Conservation (phyloP, 257 asterid genomes). For the Orobanche coerulescens region DNA sequence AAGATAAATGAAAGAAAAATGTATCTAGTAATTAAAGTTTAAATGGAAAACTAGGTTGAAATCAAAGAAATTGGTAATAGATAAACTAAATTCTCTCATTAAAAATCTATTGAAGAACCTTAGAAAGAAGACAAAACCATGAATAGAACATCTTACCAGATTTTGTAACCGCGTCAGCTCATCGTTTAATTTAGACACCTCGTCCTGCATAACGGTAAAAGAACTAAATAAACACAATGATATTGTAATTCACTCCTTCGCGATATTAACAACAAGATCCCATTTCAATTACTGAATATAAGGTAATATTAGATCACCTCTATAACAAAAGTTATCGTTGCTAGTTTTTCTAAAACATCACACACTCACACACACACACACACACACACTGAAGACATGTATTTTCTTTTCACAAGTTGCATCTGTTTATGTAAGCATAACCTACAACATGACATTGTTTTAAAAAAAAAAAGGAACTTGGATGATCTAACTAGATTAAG, state of each 20-base stretch:
- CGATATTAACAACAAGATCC: not conserved
- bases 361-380: too few relatives aligned
- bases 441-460: not conserved
- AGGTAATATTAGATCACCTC: slow-evolving; percentile 1
- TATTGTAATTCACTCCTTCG: not conserved
- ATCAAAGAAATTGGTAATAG: not conserved
- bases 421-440: not conserved
- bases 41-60: slow-evolving; percentile 1
- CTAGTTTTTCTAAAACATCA: too few relatives aligned
- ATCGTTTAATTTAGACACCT: slow-evolving; percentile 54
- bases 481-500: not conserved
- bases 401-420: not conserved
- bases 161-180: slow-evolving; percentile 54
- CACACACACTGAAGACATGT: too few relatives aligned
- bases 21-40: not conserved
- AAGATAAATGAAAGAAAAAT: not conserved
- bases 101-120: not conserved
- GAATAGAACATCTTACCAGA: slow-evolving; percentile 35
- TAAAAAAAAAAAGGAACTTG: not conserved
- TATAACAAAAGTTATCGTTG: not conserved
- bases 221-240: slow-evolving; percentile 11
- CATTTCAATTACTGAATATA: slow-evolving; percentile 10
- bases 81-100: slow-evolving; percentile 10
- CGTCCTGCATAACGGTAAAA: slow-evolving; percentile 50
- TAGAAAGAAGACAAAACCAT: slow-evolving; percentile 5